Base-by-base conservation (phyloP, 2,329 filamentous ascomycete species). In the Hirsutella rhossiliensis region DNA sequence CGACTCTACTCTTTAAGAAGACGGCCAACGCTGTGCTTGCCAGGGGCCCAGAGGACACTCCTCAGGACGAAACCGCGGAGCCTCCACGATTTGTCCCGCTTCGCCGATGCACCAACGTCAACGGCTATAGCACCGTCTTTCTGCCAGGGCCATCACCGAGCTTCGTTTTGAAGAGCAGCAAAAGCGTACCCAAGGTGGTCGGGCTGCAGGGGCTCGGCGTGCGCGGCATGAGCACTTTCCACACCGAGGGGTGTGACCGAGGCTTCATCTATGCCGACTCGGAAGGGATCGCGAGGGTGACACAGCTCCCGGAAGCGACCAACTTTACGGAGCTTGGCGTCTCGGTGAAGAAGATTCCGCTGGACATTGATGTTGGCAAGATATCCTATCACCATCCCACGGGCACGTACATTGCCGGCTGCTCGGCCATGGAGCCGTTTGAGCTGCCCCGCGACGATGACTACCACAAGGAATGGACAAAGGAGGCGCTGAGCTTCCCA, bases 361-460 rank as follows among this genome's bases (percentile, higher is more conserved):
- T 97, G 18, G 76, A 75, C 15, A 69, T 82, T 43, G 84, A 94
- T 47, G 71, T 89, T 11, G 75, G 82, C 48, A 76, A 79, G 3
- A 64, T 97, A 15, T 74, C 84, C 1, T 94, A 89, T 56, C 89
- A 94, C 56, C 69, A 80, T 2, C 76, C 80, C 0, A 82, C 82
- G 37, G 77, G 79, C 19, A 78, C 83, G 0, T 96, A 94, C 56
- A 78, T 87, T 2, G 67, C 90, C 15, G 86, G 80, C 4, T 89
- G 85, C 45, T 83, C 80, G 48, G 68, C 69, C 8, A 57, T 63
- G 23, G 78, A 82, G 41, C 77, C 80, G 3, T 97, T 95, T 57
- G 84, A 87, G 60, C 73, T 96, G 19, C 87, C 87, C 2, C 85
- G 85, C 43, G 87, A 95, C 52, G 89, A 89, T 50, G 82, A 94